Evolutionary conservation across 2,329 filamentous ascomycete genomes (phyloP), one percentile per base, ranked within the genome.

Genomic region (Diplodia seriata): DNA sequence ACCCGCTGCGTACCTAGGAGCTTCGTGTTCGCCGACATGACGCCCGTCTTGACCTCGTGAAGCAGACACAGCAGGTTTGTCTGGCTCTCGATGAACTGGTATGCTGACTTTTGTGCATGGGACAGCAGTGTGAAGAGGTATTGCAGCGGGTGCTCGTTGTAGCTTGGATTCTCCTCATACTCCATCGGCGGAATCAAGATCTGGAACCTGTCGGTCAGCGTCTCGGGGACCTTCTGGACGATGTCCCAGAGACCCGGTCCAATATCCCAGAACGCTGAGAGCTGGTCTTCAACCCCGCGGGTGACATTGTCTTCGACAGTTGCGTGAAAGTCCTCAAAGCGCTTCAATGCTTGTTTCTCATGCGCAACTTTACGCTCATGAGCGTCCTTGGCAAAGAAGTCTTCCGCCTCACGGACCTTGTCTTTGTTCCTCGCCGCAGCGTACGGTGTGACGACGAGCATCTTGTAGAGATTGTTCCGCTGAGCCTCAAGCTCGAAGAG

Each of bases 241-340:
- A 98, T 83, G 18, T 89, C 85, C 31, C 90, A 85, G 0, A 99
- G 85, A 3, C 90, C 89, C 2, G 95, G 95, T 1, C 94, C 94
- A 74, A 98, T 97, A 76, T 99, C 95, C 95, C 95, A 99, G 78
- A 98, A 99, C 0, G 94, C 94, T 11, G 91, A 94, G 2, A 97
- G 86, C 79, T 98, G 95, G 67, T 93, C 87, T 76, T 97, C 93
- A 12, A 98, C 93, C 18, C 94, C 95, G 11, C 92, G 89, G 23
- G 89, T 89, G 26, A 97, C 94, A 67, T 95, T 95, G 72, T 89
- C 86, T 76, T 97, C 93, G 36, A 97, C 88, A 7, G 95, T 87
- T 56, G 86, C 85, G 72, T 92, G 85, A 76, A 98, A 94, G 26
- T 90, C 89, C 72, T 92, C 87, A 23, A 90, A 89, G 14, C 95